Evolutionary conservation across 2,329 filamentous ascomycete species (phyloP).

Genomic region (Hymenoscyphus salicellus): DNA sequence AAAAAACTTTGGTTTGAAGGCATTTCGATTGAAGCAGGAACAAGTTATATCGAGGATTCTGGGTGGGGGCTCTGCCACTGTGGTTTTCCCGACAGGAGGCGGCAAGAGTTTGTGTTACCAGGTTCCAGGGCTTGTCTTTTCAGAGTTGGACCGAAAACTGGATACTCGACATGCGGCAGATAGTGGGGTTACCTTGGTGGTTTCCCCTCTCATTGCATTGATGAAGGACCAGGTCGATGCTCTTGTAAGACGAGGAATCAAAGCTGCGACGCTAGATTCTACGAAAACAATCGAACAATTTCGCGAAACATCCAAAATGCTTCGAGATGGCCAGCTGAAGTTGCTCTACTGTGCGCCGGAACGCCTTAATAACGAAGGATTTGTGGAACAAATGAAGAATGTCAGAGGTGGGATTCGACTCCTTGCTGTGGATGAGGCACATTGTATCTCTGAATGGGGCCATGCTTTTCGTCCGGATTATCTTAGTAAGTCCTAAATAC

Average conservation of each 20-base stretch:
- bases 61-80: slow-evolving; percentile 42
- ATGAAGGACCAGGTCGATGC: slow-evolving; percentile 62
- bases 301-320: slow-evolving; percentile 43
- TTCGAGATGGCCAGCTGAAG: slow-evolving; percentile 48
- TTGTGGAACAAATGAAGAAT: slow-evolving; percentile 53
- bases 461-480: slow-evolving; percentile 51
- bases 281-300: slow-evolving; percentile 46
- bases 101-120: slow-evolving; percentile 45
- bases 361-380: slow-evolving; percentile 58
- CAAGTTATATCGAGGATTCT: slow-evolving; percentile 43
- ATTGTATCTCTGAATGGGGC: slow-evolving; percentile 58
- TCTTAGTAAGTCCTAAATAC: slow-evolving; percentile 38
- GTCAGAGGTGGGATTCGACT: slow-evolving; percentile 55
- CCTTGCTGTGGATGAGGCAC: slow-evolving; percentile 56
- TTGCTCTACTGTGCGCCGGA: slow-evolving; percentile 59
- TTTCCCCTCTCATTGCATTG: slow-evolving; percentile 54
- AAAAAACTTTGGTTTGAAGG: slow-evolving; percentile 40
- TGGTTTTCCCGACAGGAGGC: slow-evolving; percentile 44
- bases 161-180: slow-evolving; percentile 26
- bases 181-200: slow-evolving; percentile 52
- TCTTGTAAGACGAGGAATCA: slow-evolving; percentile 47
- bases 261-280: slow-evolving; percentile 55
- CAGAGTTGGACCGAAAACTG: slow-evolving; percentile 38
- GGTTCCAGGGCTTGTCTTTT: slow-evolving; percentile 44
- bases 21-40: slow-evolving; percentile 47